Conservation (phyloP, 1,284 basidiomycete genomes). For the Uromyces viciae-fabae region DNA sequence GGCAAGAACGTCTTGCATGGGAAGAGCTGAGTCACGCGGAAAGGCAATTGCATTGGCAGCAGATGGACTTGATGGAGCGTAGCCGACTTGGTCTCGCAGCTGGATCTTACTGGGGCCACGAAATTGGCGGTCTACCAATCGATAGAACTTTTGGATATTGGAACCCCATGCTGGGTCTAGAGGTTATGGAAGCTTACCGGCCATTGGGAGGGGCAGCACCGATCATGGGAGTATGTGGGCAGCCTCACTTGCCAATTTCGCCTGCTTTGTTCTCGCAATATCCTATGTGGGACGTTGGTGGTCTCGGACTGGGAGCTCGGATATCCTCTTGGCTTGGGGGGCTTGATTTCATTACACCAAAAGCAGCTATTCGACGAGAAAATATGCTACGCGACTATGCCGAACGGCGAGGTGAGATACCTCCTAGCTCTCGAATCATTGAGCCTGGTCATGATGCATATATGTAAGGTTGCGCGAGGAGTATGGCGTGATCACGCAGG, state of each 20-base stretch:
- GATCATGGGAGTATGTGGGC: conserved; percentile 22
- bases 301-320: conserved; percentile 35
- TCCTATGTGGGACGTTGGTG: conserved; percentile 43
- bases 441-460: conserved; percentile 9
- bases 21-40: conserved; percentile 30
- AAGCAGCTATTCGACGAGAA: background rate
- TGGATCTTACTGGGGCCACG: conserved; percentile 40
- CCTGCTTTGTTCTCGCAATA: conserved; percentile 12
- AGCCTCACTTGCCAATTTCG: conserved; percentile 34
- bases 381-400: conserved; percentile 35
- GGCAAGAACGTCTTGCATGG: conserved; percentile 41
- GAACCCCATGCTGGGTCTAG: background rate
- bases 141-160: conserved; percentile 34
- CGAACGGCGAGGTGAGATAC: conserved; percentile 38
- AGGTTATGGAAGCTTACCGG: background rate
- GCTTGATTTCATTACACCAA: conserved; percentile 3
- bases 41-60: conserved; percentile 19
- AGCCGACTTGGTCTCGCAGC: conserved; percentile 25
- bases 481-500: too few species aligned
- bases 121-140: conserved; percentile 25
- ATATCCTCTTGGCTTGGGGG: conserved; percentile 31
- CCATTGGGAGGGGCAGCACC: conserved; percentile 19
- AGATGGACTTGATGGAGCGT: conserved; percentile 31
- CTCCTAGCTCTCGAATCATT: conserved; percentile 21
- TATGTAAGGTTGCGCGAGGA: too few species aligned